Evolutionary conservation across 805 yeast species (phyloP), one percentile per base, ranked within the genome.

Genomic region (Debaryomyces prosopidis): DNA sequence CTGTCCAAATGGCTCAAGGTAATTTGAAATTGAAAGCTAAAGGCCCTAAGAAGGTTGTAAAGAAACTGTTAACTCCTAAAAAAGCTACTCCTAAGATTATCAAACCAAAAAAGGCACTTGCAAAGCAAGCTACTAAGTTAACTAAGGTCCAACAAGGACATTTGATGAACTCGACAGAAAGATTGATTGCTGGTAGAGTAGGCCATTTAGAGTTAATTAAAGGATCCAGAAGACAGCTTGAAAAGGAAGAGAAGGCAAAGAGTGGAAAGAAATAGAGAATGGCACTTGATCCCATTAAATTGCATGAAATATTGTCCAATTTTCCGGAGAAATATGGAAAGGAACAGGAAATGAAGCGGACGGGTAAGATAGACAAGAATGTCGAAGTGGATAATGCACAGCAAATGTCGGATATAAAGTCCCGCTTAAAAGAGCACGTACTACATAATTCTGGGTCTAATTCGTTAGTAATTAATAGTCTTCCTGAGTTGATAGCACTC

Each of bases 131-230:
- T 50, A 74, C 76, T 46, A 81, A 81, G 54, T 68, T 86, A 46
- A 71, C 76, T 41, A 85, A 83, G 62, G 72, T 76, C 34, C 87
- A 81, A 59, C 64, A 73, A 33, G 76, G 80, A 3, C 79, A 74
- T 54, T 80, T 72, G 62, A 73, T 68, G 40, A 60, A 80, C 3
- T 73, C 80, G 35, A 92, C 98, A 3, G 99, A 92, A 68, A 89
- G 82, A 68, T 75, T 89, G 46, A 81, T 92, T 54, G 84, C 97
- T 1, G 77, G 95, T 45, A 79, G 92, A 63, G 97, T 92, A 6
- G 99, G 99, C 19, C 98, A 92, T 65, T 76, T 92, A 57, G 99
- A 92, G 69, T 63, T 92, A 33, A 71, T 92, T 52, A 90, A 88
- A 65, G 99, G 99, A 12, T 84, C 94, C 6, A 82, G 97, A 73